Percentiles rank a stretch among this genome's conserved stretches.
Conservation (phyloP, 257 asterid genomes). For the Solanum paucissectum region DNA sequence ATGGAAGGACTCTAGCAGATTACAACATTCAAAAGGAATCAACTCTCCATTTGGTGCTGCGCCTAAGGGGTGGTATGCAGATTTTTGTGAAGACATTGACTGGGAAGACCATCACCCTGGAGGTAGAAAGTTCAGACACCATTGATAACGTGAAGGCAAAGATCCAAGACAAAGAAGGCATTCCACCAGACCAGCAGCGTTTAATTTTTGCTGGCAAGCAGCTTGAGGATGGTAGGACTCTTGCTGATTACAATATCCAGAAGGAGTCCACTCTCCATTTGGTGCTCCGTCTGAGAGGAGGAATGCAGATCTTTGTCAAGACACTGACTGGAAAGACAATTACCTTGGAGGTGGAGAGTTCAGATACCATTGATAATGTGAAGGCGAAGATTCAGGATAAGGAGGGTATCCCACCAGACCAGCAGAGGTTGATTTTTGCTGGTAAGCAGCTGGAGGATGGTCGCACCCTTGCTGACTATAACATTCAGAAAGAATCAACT, state of each 20-base stretch:
- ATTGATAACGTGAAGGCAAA: not conserved
- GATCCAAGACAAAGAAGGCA: not conserved
- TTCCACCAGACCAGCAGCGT: not conserved
- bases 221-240: constrained; percentile 1
- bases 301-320: not conserved
- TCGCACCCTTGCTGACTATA: not conserved
- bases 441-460: constrained; percentile 8
- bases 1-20: constrained; percentile 10
- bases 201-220: constrained; percentile 5
- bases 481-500: not conserved
- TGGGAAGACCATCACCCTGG: not conserved
- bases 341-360: not conserved
- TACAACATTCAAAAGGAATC: constrained; percentile 13
- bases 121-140: not conserved
- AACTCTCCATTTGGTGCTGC: constrained; percentile 13
- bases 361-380: not conserved
- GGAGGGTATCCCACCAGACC: not conserved
- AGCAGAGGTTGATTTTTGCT: constrained; percentile 1
- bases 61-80: constrained; percentile 10
- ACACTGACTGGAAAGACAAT: not conserved
- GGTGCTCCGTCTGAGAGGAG: not conserved
- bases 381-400: not conserved
- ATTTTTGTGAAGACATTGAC: not conserved
- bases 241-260: not conserved
- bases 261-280: not conserved